Evolutionary conservation across 331 rosid genomes (phyloP), one percentile per base, ranked within the genome.

Genomic region (Quercus lobata): DNA sequence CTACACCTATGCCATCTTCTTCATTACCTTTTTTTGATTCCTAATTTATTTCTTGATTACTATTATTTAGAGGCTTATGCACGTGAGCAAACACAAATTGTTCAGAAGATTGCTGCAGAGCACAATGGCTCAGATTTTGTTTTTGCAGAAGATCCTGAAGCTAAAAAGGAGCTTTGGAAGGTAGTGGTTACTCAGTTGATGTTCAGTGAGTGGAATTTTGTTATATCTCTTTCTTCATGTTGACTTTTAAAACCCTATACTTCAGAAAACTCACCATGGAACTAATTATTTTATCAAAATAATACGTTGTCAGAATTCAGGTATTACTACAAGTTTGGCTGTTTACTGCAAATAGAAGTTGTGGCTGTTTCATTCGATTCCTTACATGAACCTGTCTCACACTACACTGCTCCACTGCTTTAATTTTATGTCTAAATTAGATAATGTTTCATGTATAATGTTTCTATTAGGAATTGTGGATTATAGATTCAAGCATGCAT

Each of bases 101-200:
- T 95, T 83, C 96, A 91, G 88, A 83, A 83, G 84, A 84, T 95
- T 83, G 94, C 83, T 76, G 84, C 90, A 30, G 90, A 91, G 78
- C 99, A 95, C 91, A 84, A 91, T 86, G 99, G 99, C 76, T 90
- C 99, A 3, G 97, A 91, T 88, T 95, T 93, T 89, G 94, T 91
- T 75, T 95, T 83, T 76, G 92, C 97, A 2, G 97, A 91, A 88
- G 99, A 95, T 57, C 93, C 91, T 54, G 93, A 91, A 79, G 93
- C 90, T 7, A 93, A 93, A 82, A 89, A 88, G 62, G 97, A 95
- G 81, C 96, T 95, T 46, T 95, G 99, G 99, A 87, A 85, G 99
- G 99, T 95, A 84, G 35, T n/a, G 10, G 24, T 73, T 75, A 57
- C 52, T 68, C 69, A 52, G 55, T 73, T 35, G 72, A 27, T 71